These are phyloP conservation scores for Fragosphaeria purpurea DNA, from an alignment of 2,329 filamentous ascomycete species.

Conservation along the genomic window DNA sequence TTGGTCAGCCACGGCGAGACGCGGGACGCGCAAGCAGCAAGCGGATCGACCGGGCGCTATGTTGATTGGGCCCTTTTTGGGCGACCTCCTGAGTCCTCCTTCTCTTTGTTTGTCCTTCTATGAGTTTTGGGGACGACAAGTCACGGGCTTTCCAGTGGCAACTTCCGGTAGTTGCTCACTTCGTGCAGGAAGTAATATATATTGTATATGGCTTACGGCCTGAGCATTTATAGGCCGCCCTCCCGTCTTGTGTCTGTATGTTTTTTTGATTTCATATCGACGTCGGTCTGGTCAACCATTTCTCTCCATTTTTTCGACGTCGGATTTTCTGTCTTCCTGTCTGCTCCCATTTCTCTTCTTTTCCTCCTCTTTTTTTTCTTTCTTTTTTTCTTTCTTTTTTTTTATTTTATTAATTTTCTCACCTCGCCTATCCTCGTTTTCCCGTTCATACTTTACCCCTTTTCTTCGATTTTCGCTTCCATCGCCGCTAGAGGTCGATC, in stretches of 20 bases:
- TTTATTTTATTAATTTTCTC: not conserved
- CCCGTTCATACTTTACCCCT: not conserved
- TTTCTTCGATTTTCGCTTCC: slow-evolving; percentile 2
- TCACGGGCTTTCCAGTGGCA: not conserved
- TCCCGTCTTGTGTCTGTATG: no score
- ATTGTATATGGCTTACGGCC: no score
- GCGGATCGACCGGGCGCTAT: not conserved
- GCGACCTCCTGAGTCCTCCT: not conserved
- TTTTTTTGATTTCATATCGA: no score
- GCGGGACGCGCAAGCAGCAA: not conserved
- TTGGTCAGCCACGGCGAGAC: not conserved
- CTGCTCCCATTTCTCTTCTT: not conserved
- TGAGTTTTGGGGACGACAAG: no score
- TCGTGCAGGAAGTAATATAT: not conserved
- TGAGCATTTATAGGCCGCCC: no score
- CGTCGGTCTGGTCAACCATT: no score
- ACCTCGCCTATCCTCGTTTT: not conserved
- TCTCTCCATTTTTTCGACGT: no score
- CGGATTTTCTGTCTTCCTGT: not conserved
- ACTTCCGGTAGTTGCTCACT: not conserved
- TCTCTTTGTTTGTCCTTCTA: not conserved
- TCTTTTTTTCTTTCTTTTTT: not conserved
- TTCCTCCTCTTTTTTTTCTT: not conserved
- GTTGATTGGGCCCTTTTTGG: not conserved
- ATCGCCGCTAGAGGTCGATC: not conserved